Conservation (phyloP, 139 green algal genomes). For the Chlorella vulgaris region DNA sequence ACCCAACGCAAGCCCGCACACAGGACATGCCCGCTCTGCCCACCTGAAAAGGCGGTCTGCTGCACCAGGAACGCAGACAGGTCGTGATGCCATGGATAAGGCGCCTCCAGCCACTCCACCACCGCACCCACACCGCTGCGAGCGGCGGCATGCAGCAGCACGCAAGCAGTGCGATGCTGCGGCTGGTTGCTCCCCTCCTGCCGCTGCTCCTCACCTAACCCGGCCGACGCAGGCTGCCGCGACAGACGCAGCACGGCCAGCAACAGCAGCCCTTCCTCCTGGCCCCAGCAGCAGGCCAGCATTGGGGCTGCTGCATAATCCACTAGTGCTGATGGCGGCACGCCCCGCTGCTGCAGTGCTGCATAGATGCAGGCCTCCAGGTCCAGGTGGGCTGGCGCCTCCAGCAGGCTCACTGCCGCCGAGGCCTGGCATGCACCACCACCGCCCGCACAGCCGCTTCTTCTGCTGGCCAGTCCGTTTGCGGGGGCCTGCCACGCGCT, state of each 20-base stretch:
- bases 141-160: slow-evolving; percentile 19
- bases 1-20: too few relatives aligned
- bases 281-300: not conserved
- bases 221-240: not conserved
- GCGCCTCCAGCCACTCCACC: slow-evolving; percentile 19
- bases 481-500: too few relatives aligned
- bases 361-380: slow-evolving; percentile 10
- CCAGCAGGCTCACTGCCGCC: not conserved
- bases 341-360: not conserved
- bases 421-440: not conserved
- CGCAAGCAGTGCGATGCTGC: slow-evolving; percentile 7
- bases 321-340: slow-evolving; percentile 2
- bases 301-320: slow-evolving; percentile 22
- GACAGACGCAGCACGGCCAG: slow-evolving; percentile 24
- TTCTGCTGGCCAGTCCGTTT: not conserved
- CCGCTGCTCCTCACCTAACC: too few relatives aligned
- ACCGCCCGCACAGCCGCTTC: not conserved
- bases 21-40: not conserved
- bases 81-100: slow-evolving; percentile 26
- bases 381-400: not conserved
- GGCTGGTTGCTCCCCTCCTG: not conserved
- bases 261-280: slow-evolving; percentile 12
- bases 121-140: not conserved
- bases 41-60: slow-evolving; percentile 27
- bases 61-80: slow-evolving; percentile 27